Percentiles rank a stretch among this genome's conserved stretches.
phyloP scores from a whole-genome alignment of 495 filamentous ascomycete species.

The Talaromyces ruber region DNA sequence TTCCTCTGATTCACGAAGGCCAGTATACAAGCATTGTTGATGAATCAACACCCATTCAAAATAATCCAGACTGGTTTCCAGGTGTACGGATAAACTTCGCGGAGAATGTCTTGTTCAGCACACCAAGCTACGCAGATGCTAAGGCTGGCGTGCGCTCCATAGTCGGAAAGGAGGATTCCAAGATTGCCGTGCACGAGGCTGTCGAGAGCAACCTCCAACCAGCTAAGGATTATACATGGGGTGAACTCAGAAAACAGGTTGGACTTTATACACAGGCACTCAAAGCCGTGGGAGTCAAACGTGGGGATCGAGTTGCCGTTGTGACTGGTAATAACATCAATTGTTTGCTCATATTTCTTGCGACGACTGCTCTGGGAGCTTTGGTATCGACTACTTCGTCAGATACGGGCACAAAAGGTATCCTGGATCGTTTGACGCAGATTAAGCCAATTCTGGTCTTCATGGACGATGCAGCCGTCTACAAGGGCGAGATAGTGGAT shows the following conservation, averaged over 20 bases:
- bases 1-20: conserved; percentile 54
- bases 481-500: conserved; percentile 69
- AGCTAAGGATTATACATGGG: conserved; percentile 52
- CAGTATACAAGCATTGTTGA: conserved; percentile 53
- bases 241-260: conserved; percentile 46
- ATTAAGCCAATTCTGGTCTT: conserved; percentile 66
- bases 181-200: conserved; percentile 61
- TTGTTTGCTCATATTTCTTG: conserved; percentile 58
- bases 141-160: conserved; percentile 15
- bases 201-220: conserved; percentile 55
- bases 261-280: conserved; percentile 53
- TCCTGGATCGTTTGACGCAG: conserved; percentile 65
- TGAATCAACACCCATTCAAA: conserved; percentile 56
- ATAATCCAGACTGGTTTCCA: conserved; percentile 51
- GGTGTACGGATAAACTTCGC: conserved; percentile 70
- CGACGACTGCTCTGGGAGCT: conserved; percentile 55
- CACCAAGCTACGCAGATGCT: background rate
- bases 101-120: conserved; percentile 59
- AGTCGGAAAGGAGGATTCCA: conserved; percentile 56
- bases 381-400: conserved; percentile 66
- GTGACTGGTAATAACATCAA: conserved; percentile 68
- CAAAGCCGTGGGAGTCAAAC: conserved; percentile 49
- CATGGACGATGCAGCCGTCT: conserved; percentile 68
- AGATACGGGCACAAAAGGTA: conserved; percentile 71
- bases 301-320: conserved; percentile 64